These are phyloP conservation scores for Fusarium agapanthi DNA, from an alignment of 2,329 filamentous ascomycete genomes.

Conservation along the genomic window DNA sequence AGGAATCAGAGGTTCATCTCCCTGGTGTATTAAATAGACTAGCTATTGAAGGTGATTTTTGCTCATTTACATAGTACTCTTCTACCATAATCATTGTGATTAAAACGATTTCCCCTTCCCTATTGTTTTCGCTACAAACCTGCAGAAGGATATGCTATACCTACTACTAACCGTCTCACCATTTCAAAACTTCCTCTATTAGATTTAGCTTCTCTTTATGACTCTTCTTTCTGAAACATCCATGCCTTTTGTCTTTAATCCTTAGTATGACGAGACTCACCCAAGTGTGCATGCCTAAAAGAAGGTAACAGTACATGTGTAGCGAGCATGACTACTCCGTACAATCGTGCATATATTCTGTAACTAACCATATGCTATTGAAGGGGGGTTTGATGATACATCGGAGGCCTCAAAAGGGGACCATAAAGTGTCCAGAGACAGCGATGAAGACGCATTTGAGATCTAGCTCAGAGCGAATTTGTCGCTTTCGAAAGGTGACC, in stretches of 20 bases:
- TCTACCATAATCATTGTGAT: neutral
- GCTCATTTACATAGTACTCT: neutral
- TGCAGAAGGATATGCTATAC: neutral
- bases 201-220: neutral
- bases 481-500: neutral
- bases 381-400: too few relatives aligned
- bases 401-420: too few relatives aligned
- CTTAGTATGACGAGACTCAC: neutral
- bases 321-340: neutral
- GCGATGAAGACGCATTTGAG: neutral
- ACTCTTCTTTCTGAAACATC: neutral
- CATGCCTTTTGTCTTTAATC: neutral
- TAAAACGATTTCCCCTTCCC: neutral
- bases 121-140: neutral
- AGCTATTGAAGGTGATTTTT: too few relatives aligned
- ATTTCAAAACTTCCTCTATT: neutral
- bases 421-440: too few relatives aligned
- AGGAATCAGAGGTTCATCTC: neutral
- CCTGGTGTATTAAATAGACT: too few relatives aligned
- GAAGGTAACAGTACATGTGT: neutral
- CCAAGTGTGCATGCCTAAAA: neutral
- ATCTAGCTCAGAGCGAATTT: neutral
- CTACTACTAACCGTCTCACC: neutral
- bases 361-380: too few relatives aligned
- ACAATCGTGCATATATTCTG: neutral